Conservation (phyloP, 176 grass and related monocot species). For the Oryza meyeriana region DNA sequence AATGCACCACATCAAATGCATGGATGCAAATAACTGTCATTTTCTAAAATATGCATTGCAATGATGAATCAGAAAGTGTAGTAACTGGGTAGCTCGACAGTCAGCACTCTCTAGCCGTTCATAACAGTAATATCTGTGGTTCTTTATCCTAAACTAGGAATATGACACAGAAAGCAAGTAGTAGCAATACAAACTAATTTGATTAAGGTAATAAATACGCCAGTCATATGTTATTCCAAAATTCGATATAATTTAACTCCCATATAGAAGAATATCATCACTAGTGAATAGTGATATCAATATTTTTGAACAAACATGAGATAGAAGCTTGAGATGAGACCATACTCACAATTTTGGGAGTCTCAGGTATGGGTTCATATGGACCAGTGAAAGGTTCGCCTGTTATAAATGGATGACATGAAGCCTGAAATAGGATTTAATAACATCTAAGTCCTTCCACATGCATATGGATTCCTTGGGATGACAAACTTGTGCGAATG, state of each 20-base stretch:
- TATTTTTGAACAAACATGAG: neutral
- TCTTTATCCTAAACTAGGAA: slow-evolving; percentile 5
- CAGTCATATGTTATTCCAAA: neutral
- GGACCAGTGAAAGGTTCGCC: slow-evolving; percentile 66
- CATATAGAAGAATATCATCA: neutral
- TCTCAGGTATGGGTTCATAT: slow-evolving; percentile 68
- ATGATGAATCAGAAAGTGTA: neutral
- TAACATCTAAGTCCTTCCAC: slow-evolving; percentile 31
- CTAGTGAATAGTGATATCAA: neutral
- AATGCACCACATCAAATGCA: neutral
- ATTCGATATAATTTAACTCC: slow-evolving; percentile 8
- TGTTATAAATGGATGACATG: slow-evolving; percentile 87
- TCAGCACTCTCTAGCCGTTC: neutral
- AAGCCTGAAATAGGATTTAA: slow-evolving; percentile 65
- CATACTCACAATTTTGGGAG: slow-evolving; percentile 94
- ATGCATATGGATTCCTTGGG: slow-evolving; percentile 2
- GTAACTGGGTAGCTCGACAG: neutral
- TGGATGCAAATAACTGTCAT: neutral
- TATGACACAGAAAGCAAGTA: neutral
- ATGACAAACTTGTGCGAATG: neutral
- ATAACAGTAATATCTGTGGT: neutral
- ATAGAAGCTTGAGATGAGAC: neutral
- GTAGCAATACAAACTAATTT: neutral
- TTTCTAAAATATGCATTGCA: neutral
- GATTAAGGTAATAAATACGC: slow-evolving; percentile 1